Percentiles rank a stretch among this genome's conserved stretches.
phyloP scores from a whole-genome alignment of 2,329 filamentous ascomycete species.

The Drechmeria coniospora region DNA sequence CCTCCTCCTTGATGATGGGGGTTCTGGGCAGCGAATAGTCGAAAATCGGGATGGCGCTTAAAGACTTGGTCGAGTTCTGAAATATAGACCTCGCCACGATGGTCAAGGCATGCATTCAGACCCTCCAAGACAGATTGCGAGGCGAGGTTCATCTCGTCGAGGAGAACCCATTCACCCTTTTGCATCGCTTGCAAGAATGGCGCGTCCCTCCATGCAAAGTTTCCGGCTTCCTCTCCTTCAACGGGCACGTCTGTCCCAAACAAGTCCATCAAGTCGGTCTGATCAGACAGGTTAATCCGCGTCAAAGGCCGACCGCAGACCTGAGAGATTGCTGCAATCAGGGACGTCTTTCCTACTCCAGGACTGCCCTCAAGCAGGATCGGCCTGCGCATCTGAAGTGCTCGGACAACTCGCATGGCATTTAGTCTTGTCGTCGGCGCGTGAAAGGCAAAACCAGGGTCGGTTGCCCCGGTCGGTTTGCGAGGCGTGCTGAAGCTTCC shows the following conservation, averaged over 20 bases:
- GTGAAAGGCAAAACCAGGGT: constrained; percentile 47
- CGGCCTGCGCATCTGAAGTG: constrained; percentile 76
- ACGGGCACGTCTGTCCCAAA: constrained; percentile 95
- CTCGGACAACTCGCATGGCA: constrained; percentile 78
- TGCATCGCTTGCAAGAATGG: constrained; percentile 96
- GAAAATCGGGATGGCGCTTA: constrained; percentile 73
- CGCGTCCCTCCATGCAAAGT: constrained; percentile 90
- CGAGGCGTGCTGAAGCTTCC: constrained; percentile 58
- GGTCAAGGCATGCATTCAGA: constrained; percentile 89
- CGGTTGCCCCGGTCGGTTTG: constrained; percentile 21
- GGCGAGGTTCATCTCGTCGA: constrained; percentile 98
- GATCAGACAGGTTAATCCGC: constrained; percentile 91
- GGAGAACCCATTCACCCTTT: constrained; percentile 83
- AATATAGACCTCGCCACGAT: constrained; percentile 88
- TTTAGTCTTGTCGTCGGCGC: constrained; percentile 85
- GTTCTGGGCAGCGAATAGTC: constrained; percentile 94
- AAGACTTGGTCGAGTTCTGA: constrained; percentile 93
- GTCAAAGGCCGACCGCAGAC: constrained; percentile 71
- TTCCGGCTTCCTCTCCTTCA: constrained; percentile 78
- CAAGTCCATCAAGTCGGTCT: constrained; percentile 93
- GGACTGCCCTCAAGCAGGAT: constrained; percentile 91
- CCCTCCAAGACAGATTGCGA: constrained; percentile 95
- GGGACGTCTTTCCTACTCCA: constrained; percentile 94
- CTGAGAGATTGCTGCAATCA: constrained; percentile 71
- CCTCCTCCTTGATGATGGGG: constrained; percentile 95